A percentile compares a stretch with the other conserved stretches of the same genome.
Conservation (phyloP, 257 asterid genomes). For the Scutellaria minor region DNA sequence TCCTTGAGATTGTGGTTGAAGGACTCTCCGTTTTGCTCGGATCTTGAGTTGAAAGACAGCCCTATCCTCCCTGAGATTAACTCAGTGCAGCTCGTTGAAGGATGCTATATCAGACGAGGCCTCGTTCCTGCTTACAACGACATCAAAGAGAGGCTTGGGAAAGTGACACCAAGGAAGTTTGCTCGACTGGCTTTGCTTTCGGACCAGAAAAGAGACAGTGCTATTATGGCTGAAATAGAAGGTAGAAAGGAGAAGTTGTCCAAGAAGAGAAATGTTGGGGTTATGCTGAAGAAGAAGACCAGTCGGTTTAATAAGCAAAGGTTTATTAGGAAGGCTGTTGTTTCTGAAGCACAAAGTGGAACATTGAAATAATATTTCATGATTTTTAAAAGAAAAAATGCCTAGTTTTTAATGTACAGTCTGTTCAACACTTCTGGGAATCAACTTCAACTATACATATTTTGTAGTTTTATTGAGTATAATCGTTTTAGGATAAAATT, state of each 20-base stretch:
- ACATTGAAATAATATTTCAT: conserved; percentile 21
- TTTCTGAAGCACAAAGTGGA: conserved; percentile 39
- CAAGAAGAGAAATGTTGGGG: conserved; percentile 49
- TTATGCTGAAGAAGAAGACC: conserved; percentile 40
- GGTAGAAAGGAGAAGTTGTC: conserved; percentile 70
- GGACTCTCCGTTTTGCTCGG: conserved; percentile 91
- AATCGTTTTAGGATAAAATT: neutral
- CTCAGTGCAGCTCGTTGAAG: conserved; percentile 87
- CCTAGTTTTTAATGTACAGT: conserved; percentile 12
- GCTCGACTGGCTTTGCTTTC: conserved; percentile 85
- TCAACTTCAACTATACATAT: neutral
- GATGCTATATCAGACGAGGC: conserved; percentile 87
- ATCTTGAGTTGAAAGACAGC: conserved; percentile 84
- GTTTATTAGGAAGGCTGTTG: conserved; percentile 39
- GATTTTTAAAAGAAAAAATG: neutral
- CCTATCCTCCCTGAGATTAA: conserved; percentile 63
- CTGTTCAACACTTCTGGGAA: neutral
- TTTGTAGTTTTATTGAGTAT: neutral
- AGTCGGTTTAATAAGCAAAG: conserved; percentile 41
- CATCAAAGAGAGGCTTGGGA: conserved; percentile 80
- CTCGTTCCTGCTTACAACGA: conserved; percentile 91
- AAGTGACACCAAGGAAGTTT: conserved; percentile 80
- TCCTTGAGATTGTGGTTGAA: conserved; percentile 89
- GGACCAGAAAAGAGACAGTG: conserved; percentile 65
- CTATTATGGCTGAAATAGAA: conserved; percentile 66